These are phyloP conservation scores for Parafenestella ontariensis DNA, from an alignment of 2,329 filamentous ascomycete species.

Conservation along the genomic window DNA sequence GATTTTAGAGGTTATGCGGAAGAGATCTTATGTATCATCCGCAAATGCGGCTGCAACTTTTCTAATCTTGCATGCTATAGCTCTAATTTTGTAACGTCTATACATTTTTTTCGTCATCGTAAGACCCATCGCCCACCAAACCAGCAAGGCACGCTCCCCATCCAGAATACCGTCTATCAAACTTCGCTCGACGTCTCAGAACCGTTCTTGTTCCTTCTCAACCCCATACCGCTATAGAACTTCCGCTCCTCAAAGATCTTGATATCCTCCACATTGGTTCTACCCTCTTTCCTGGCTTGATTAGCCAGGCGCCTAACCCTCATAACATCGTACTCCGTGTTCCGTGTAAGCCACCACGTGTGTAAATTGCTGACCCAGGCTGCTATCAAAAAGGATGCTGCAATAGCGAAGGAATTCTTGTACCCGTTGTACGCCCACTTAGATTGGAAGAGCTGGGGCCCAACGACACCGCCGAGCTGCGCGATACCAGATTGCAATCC, in stretches of 20 bases:
- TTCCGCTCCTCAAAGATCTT: conserved; percentile 23
- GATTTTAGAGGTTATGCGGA: too few relatives aligned
- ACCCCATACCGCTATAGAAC: conserved; percentile 16
- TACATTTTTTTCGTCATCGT: too few relatives aligned
- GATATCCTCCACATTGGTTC: conserved; percentile 24
- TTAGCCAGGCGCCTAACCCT: conserved; percentile 22
- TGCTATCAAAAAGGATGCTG: conserved; percentile 45
- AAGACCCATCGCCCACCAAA: too few relatives aligned
- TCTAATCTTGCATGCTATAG: too few relatives aligned
- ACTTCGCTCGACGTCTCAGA: not conserved
- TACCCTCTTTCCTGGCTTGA: conserved; percentile 23
- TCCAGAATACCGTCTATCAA: too few relatives aligned
- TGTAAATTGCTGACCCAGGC: conserved; percentile 49
- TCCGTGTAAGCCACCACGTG: conserved; percentile 54
- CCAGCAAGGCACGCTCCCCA: not conserved
- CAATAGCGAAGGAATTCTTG: conserved; percentile 49
- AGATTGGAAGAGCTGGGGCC: conserved; percentile 54
- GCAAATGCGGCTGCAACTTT: too few relatives aligned
- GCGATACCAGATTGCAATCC: conserved; percentile 54
- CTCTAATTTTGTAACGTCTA: too few relatives aligned
- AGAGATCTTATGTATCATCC: too few relatives aligned
- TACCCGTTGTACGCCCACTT: conserved; percentile 53
- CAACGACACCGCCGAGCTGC: conserved; percentile 56
- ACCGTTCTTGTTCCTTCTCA: conserved; percentile 3
- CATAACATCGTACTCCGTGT: conserved; percentile 51